Base-by-base conservation (phyloP, 345 rosid species). In the Sapria himalayana region DNA sequence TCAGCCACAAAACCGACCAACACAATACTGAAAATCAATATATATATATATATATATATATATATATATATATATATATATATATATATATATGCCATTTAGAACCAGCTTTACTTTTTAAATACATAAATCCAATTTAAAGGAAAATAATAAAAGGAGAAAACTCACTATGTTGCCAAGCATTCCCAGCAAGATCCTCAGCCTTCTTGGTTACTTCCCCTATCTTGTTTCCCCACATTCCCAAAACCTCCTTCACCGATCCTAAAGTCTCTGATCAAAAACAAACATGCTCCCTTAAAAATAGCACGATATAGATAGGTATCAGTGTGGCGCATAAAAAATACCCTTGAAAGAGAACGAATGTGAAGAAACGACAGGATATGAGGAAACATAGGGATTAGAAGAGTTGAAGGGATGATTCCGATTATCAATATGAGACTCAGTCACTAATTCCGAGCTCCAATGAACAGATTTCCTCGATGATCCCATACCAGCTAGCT, bases 191-290 rank as follows among this genome's bases (percentile, higher is more conserved):
- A 55, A 85, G 82, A 64, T 80, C 99, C 63, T 77, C 82, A 0
- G 84, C 92, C 57, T 67, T 91, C 72, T 84, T 84, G 14, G 93
- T 66, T 12, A 85, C 84, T n/a, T 79, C 99, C 0, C 76, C 71
- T 0, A 86, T 93, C 75, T 64, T 84, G 60, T 91, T 84, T 25
- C 86, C 86, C 79, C 81, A 91, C 52, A 58, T 77, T n/a, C 85
- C 84, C 1, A 91, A 57, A 59, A 65, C 75, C 29, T 65, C 95
- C 74, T 71, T 84, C 66, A 91, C 79, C 0, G 79, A 19, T 3
- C 77, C 99, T 67, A 79, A 58, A 64, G 52, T 91, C 58, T 73
- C 95, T 82, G 52, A 59, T 29, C 48, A 40, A 39, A 46, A 22
- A 16, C 19, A 29, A 43, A 27, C 5, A 27, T 11, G 11, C 5